Conservation (phyloP, 768 basidiomycete species). For the Russula sp. region DNA sequence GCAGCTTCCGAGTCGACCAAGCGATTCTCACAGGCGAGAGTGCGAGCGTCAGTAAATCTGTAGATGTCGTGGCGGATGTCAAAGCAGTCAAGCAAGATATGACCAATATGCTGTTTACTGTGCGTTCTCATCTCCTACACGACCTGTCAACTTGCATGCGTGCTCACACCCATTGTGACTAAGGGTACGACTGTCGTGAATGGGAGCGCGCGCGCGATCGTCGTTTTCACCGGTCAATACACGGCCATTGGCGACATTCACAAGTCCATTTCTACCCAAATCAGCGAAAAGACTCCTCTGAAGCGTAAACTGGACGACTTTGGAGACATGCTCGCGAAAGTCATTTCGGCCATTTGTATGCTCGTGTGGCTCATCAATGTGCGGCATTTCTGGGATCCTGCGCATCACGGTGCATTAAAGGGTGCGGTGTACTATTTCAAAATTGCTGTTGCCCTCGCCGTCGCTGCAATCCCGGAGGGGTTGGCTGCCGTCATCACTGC, state of each 20-base stretch:
- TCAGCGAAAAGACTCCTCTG: conserved; percentile 91
- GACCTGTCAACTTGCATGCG: not conserved
- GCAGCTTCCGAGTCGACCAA: conserved; percentile 92
- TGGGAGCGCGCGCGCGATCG: conserved; percentile 81
- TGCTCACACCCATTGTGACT: conserved; percentile 4
- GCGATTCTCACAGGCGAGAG: conserved; percentile 96
- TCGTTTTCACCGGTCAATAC: conserved; percentile 74
- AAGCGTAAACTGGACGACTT: conserved; percentile 98
- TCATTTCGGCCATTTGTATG: conserved; percentile 94
- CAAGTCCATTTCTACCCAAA: conserved; percentile 89
- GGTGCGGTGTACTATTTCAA: conserved; percentile 99
- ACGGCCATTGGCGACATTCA: conserved; percentile 98
- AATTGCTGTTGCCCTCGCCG: conserved; percentile 97
- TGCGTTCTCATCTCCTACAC: conserved; percentile 30
- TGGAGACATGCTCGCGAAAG: conserved; percentile 94
- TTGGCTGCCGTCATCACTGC: conserved; percentile 98
- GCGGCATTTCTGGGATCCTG: conserved; percentile 92
- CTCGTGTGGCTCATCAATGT: conserved; percentile 98
- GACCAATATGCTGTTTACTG: conserved; percentile 93
- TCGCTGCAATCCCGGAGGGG: conserved; percentile 97
- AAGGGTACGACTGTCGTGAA: conserved; percentile 98
- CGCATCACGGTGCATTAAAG: conserved; percentile 83
- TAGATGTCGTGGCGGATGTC: conserved; percentile 57
- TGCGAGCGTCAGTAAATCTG: conserved; percentile 75
- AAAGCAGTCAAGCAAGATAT: conserved; percentile 96